These are phyloP conservation scores for Psidium guajava DNA, from an alignment of 345 rosid genomes.

Conservation along the genomic window DNA sequence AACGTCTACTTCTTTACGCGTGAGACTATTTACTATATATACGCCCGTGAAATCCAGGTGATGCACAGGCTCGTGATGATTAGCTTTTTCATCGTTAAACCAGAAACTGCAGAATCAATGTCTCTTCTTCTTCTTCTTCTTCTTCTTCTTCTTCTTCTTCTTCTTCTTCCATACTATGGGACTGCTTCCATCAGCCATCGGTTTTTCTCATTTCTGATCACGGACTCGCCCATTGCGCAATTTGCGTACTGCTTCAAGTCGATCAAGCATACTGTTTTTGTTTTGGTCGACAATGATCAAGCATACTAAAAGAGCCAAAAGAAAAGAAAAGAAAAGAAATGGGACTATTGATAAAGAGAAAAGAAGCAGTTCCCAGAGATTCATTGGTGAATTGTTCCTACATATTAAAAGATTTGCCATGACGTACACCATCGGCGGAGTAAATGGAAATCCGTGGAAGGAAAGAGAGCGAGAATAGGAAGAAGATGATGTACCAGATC, in stretches of 20 bases:
- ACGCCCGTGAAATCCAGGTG: background rate
- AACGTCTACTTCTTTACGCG: background rate
- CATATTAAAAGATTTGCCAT: background rate
- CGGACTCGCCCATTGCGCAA: background rate
- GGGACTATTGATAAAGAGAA: too few species aligned
- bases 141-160: background rate
- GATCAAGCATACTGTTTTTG: background rate
- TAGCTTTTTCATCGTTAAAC: background rate
- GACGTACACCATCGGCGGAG: background rate
- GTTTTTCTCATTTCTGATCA: background rate
- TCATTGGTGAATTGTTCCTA: background rate
- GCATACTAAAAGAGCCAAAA: background rate
- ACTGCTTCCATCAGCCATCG: background rate
- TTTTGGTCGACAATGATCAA: too few species aligned
- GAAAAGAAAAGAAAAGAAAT: background rate
- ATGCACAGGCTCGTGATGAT: background rate
- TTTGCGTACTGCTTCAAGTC: background rate
- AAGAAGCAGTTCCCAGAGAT: background rate
- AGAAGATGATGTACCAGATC: conserved; percentile 2
- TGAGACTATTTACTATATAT: background rate
- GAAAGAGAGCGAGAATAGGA: background rate
- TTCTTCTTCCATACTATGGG: background rate
- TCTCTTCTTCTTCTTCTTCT: background rate
- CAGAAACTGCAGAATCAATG: background rate
- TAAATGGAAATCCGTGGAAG: background rate